Evolutionary conservation across 352 stramenopile species (phyloP), one percentile per base, ranked within the genome.

Genomic region (Thalassiosira exigua): DNA sequence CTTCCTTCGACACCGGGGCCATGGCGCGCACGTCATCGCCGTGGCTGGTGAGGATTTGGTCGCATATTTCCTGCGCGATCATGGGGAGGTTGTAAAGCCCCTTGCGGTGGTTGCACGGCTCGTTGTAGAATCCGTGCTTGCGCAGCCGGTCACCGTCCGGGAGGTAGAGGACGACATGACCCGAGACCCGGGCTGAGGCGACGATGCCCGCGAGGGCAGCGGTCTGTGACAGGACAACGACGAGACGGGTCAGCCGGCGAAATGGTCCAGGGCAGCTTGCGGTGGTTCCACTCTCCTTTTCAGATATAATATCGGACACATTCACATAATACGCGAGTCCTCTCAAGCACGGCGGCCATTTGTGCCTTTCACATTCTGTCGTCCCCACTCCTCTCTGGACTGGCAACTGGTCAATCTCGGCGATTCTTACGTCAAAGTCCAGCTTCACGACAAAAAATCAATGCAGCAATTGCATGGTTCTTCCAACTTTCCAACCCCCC

Each of bases 151-250:
- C 77, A 33, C 81, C 82, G 65, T 92, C 84, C 4, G 87, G 84
- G 22, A 90, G 26, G 46, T 86, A 92, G 60, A 89, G 41, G 3
- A 92, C 87, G 61, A 92, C 82, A 44, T 89, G 66, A n/a, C 82
- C 87, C 26, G 82, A 90, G 24, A 81, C 71, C 27, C 87, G 66
- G 22, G 87, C 82, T 11, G 84, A 89, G 9, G 87, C 87, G 19
- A 91, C 84, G 50, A 91, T 82, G n/a, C 82, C 74, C 12, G 74
- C 70, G 4, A 92, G 53, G n/a, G 82, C 57, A n/a, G 87, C 84
- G 3, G 87, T 86, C 74, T 89, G 33, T 66, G 57, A 22, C 29
- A 69, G 44, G 42, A 53, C 1, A 71, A 36, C 44, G 22, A 54
- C 11, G 32, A 39, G 3, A 22, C n/a, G n/a, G n/a, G n/a, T n/a